Evolutionary conservation across 2,329 filamentous ascomycete species (phyloP).

Genomic region (Botrytis pseudocinerea): DNA sequence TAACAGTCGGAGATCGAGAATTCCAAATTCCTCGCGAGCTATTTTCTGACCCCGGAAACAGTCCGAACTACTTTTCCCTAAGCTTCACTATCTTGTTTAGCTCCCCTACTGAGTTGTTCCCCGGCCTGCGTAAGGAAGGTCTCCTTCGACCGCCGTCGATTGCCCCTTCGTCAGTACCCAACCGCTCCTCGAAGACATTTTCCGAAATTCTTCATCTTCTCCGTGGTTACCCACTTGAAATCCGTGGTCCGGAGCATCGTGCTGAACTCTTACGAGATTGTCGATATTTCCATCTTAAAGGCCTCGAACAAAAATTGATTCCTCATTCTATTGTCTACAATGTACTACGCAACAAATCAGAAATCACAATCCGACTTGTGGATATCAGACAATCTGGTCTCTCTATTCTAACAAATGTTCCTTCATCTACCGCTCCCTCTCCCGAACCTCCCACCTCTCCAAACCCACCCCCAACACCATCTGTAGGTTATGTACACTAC

Average conservation of each 20-base stretch:
- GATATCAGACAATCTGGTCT: constrained; percentile 89
- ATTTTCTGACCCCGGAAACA: constrained; percentile 81
- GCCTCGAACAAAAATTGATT: constrained; percentile 83
- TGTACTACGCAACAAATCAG: constrained; percentile 62
- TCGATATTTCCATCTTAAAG: constrained; percentile 90
- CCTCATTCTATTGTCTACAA: constrained; percentile 77
- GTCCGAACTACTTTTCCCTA: constrained; percentile 93
- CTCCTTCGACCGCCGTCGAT: constrained; percentile 87
- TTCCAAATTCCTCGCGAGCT: constrained; percentile 90
- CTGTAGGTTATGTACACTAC: constrained; percentile 68
- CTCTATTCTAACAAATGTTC: constrained; percentile 56
- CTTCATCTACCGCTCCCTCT: constrained; percentile 36
- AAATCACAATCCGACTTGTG: constrained; percentile 78
- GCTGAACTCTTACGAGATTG: constrained; percentile 79
- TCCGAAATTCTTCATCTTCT: constrained; percentile 78
- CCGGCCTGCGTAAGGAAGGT: constrained; percentile 74
- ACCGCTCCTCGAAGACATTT: constrained; percentile 81
- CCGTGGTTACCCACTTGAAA: constrained; percentile 78
- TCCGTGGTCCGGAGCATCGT: constrained; percentile 75
- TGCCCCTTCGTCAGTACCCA: constrained; percentile 76
- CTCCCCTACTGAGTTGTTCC: constrained; percentile 76
- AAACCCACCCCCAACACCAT: constrained; percentile 25
- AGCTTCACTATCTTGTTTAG: constrained; percentile 89
- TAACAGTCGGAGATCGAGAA: constrained; percentile 80
- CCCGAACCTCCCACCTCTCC: constrained; percentile 29